Conservation (phyloP, 306 rosid genomes). For the Glycyrrhiza uralensis region DNA sequence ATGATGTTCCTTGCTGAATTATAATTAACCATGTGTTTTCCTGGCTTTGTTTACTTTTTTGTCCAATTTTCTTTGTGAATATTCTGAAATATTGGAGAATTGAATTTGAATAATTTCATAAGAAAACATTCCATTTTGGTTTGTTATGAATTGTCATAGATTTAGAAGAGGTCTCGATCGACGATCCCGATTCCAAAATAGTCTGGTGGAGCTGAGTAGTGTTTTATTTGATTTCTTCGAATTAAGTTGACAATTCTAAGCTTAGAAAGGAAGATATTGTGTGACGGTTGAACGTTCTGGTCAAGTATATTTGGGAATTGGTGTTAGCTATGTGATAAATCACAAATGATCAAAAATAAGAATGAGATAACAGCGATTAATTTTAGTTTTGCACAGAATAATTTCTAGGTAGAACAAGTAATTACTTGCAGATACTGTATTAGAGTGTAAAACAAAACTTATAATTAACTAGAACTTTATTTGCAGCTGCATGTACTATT, state of each 20-base stretch:
- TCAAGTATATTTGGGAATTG: slow-evolving; percentile 3
- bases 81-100: too few relatives aligned
- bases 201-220: neutral
- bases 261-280: neutral
- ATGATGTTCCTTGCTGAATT: too few relatives aligned
- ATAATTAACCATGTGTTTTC: too few relatives aligned
- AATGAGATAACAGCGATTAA: neutral
- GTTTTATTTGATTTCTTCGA: slow-evolving; percentile 17
- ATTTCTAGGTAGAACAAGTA: too few relatives aligned
- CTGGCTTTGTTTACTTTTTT: too few relatives aligned
- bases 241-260: slow-evolving; percentile 22
- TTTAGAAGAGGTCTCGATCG: slow-evolving; percentile 21
- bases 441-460: too few relatives aligned
- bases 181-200: neutral
- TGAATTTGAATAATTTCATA: too few relatives aligned
- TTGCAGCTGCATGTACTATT: too few relatives aligned
- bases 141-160: slow-evolving; percentile 8
- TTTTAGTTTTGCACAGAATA: neutral
- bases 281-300: slow-evolving; percentile 8
- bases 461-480: too few relatives aligned
- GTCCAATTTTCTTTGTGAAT: too few relatives aligned
- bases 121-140: neutral
- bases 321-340: neutral
- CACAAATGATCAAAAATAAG: too few relatives aligned
- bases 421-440: too few relatives aligned